Base-by-base conservation (phyloP, 257 asterid species). In the Solanum okadae region DNA sequence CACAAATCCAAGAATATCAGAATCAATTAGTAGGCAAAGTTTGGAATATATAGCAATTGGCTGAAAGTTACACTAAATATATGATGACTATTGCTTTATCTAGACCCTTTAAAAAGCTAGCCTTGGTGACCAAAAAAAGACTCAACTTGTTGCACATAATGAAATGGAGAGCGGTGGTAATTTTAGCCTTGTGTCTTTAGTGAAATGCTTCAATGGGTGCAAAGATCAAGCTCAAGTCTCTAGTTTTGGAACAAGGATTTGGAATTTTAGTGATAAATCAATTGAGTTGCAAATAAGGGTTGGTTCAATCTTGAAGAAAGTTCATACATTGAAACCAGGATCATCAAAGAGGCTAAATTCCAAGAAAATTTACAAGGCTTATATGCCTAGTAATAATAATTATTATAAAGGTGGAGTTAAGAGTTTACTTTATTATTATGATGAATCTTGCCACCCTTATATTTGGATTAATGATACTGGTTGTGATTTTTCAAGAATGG, bases 361-460 rank as follows among this genome's bases (percentile, higher is more conserved):
- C 84, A 96, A 95, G 96, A 95, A 87, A 27, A 96, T 96, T 35
- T 96, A 96, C 93, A 94, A 89, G 95, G 93, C 94, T 52, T 93
- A 92, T 89, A 95, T 96, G 95, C 99, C 98, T 42, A 90, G 93
- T 11, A 82, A 85, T 11, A 82, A 85, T 11, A 82, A 82, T 40
- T 81, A 85, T 46, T 88, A 91, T 9, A 89, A 90, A 1, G 93
- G 92, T 22, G 96, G 96, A 38, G 87, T 92, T 67, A 94, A 87
- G 92, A 95, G 92, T 44, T 89, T 95, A 91, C 87, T 95, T 46
- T 96, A 95, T 89, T 95, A 94, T 91, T 94, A 94, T 86, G 97
- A 96, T 85, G 98, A 95, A 87, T 92, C 98, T 1, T 96, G 98
- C 18, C 99, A 96, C 65, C 99, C 99, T 63, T 96, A 95, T 63